Evolutionary conservation across 768 basidiomycete species (phyloP), one percentile per base, ranked within the genome.

Genomic region (Pisolithus orientalis): DNA sequence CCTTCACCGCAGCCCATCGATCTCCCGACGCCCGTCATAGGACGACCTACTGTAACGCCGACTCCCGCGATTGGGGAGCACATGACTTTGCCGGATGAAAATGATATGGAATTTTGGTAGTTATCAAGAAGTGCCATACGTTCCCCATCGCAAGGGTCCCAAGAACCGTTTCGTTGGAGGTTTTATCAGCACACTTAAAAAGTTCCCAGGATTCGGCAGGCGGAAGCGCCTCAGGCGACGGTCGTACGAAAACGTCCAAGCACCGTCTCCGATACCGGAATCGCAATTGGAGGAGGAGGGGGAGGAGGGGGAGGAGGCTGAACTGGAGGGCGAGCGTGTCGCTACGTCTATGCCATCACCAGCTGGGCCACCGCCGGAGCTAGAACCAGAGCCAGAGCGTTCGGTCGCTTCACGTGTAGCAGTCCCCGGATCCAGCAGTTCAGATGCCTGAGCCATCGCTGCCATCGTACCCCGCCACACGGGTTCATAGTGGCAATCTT

Each of bases 181-280:
- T 1, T 52, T 75, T 17, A 68, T 73, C 49, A 59, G 60, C 0
- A 67, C 69, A 4, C 50, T 75, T 7, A 70, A 65, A 55, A 68
- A 65, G 47, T 56, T 63, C 24, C 59, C 64, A 44, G 58, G 58
- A 38, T 53, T 60, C 52, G 40, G 51, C 14, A 50, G 49, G n/a
- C 55, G 51, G 25, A 45, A 54, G 51, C 52, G 47, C n/a, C 34
- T 50, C 1, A 37, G 49, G 29, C 6, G 38, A 4, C 39, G 47
- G 9, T 51, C 52, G 6, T 51, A 53, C 29, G 46, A 45, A 46
- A 58, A 44, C 11, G n/a, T 46, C 44, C 48, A 39, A 42, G 34
- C 51, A 49, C 59, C 55, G 6, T 37, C 6, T 2, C 55, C 56
- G 0, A 24, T 45, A 45, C 27, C 10, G 5, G 47, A 39, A 21